phyloP scores from a whole-genome alignment of 2,329 filamentous ascomycete species.

The Cladorrhinum sp. region DNA sequence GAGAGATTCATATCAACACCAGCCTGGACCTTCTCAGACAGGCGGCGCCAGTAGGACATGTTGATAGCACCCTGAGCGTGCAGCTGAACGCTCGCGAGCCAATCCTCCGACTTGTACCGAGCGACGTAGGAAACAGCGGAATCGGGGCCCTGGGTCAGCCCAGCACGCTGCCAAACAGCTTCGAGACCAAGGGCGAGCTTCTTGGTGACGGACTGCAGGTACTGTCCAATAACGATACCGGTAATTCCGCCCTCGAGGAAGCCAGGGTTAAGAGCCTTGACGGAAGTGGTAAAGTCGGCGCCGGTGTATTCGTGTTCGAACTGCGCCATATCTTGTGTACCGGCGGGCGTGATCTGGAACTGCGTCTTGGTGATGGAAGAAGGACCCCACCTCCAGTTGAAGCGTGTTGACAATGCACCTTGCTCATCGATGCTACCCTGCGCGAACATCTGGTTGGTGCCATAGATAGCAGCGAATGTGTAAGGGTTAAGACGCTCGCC shows the following conservation, averaged over 20 bases:
- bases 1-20: conserved; percentile 93
- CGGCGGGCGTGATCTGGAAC: conserved; percentile 76
- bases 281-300: conserved; percentile 83
- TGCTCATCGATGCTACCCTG: conserved; percentile 96
- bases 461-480: conserved; percentile 90
- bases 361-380: conserved; percentile 78
- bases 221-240: conserved; percentile 92
- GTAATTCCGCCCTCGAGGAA: conserved; percentile 87
- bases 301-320: conserved; percentile 95
- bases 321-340: conserved; percentile 77
- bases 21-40: conserved; percentile 94
- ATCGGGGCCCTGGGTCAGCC: conserved; percentile 82
- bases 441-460: conserved; percentile 92
- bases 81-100: conserved; percentile 88
- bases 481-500: conserved; percentile 92
- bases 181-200: conserved; percentile 85
- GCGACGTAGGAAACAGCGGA: conserved; percentile 85
- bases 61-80: conserved; percentile 84
- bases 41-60: conserved; percentile 87
- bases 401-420: conserved; percentile 78
- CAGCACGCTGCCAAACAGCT: conserved; percentile 87
- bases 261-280: conserved; percentile 97
- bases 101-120: conserved; percentile 87
- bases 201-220: conserved; percentile 89
- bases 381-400: conserved; percentile 83